A percentile compares a stretch with the other conserved stretches of the same genome.
Evolutionary conservation across 305 asterid genomes (phyloP).

Genomic region (Ajuga reptans): DNA sequence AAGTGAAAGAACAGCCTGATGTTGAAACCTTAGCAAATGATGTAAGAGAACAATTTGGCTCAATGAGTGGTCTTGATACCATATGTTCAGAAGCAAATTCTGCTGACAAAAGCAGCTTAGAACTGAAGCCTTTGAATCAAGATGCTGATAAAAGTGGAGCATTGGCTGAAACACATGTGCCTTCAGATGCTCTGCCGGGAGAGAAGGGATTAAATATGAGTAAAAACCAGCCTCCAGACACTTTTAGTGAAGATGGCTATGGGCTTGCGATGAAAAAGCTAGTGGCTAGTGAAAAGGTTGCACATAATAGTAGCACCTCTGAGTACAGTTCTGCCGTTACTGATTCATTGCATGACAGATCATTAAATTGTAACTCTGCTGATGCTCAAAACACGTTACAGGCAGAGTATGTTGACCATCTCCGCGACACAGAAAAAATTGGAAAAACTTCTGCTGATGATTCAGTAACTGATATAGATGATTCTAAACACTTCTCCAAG

Average conservation of each 20-base stretch:
- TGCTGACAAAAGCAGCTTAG: constrained; percentile 18
- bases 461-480: constrained; percentile 23
- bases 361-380: constrained; percentile 27
- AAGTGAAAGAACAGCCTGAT: constrained; percentile 29
- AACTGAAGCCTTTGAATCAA: constrained; percentile 18
- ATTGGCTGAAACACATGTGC: constrained; percentile 22
- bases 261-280: constrained; percentile 12
- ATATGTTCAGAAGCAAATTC: constrained; percentile 22
- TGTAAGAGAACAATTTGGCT: constrained; percentile 23
- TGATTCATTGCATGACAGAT: constrained; percentile 14
- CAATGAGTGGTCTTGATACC: constrained; percentile 17
- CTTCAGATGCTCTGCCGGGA: constrained; percentile 19
- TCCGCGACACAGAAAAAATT: constrained; percentile 9
- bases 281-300: constrained; percentile 19
- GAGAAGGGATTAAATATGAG: constrained; percentile 22
- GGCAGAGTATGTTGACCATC: constrained; percentile 27
- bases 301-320: constrained; percentile 16
- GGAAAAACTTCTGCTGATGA: constrained; percentile 30
- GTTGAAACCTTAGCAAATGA: constrained; percentile 16
- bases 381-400: constrained; percentile 26
- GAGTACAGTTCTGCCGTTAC: constrained; percentile 15
- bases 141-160: constrained; percentile 26
- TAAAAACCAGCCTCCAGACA: constrained; percentile 21
- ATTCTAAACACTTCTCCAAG: constrained; percentile 23
- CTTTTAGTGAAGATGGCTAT: constrained; percentile 21